Percentiles rank a stretch among this genome's conserved stretches.
Conservation (phyloP, 345 rosid species). For the Populus euphratica region DNA sequence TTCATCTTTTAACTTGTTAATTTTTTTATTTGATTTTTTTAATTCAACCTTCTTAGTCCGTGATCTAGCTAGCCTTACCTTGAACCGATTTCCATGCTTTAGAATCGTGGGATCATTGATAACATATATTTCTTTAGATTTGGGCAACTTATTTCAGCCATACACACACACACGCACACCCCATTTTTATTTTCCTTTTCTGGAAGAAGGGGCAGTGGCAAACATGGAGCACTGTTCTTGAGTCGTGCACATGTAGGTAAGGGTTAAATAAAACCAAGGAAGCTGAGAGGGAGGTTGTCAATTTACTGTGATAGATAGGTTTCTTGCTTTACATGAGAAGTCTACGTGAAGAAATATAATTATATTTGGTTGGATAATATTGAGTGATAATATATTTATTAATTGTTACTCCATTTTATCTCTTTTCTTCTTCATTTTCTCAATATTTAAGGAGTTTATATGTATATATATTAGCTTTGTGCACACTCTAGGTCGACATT, state of each 20-base stretch:
- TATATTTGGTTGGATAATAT: slow-evolving; percentile 14
- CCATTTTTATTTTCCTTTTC: no score
- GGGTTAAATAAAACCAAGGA: neutral
- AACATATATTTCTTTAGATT: no score
- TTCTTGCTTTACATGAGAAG: slow-evolving; percentile 36
- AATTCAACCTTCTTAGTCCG: no score
- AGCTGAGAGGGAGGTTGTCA: neutral
- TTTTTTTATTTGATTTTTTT: no score
- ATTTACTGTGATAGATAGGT: slow-evolving; percentile 1
- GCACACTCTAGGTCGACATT: slow-evolving; percentile 65
- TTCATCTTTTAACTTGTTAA: no score
- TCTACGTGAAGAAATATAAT: slow-evolving; percentile 43
- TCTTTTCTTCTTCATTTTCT: neutral
- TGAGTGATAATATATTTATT: slow-evolving; percentile 6
- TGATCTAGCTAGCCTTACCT: no score
- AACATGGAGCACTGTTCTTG: no score
- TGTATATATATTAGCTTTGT: slow-evolving; percentile 35
- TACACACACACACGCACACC: no score
- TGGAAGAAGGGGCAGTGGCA: no score
- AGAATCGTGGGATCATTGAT: no score
- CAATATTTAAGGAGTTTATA: neutral
- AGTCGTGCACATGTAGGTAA: neutral
- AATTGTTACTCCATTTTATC: neutral
- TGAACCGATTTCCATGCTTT: no score
- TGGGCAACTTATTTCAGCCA: no score